Percentiles rank a stretch among this genome's conserved stretches.
Evolutionary conservation across 257 asterid species (phyloP).

Genomic region (Nemophila menziesii): DNA sequence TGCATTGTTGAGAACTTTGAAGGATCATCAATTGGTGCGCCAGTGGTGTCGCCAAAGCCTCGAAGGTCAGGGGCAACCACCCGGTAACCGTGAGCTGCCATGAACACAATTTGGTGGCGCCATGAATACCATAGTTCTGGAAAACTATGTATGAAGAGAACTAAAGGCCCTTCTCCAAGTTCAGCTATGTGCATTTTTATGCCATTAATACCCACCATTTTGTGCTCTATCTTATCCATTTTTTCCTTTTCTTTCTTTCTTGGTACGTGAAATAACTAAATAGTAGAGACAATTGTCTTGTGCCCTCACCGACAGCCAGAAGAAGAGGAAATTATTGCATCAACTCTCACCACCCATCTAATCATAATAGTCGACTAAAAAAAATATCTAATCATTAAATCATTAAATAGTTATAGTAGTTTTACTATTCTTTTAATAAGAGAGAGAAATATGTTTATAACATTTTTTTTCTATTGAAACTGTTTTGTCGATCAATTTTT

Average conservation of each 20-base stretch:
- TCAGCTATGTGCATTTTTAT: conserved; percentile 62
- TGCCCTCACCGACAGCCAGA: too few relatives aligned
- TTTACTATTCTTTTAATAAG: too few relatives aligned
- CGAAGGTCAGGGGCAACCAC: conserved; percentile 71
- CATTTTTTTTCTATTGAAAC: too few relatives aligned
- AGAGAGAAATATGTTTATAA: too few relatives aligned
- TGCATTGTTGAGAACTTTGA: conserved; percentile 43
- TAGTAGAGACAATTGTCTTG: too few relatives aligned
- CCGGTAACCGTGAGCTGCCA: conserved; percentile 60
- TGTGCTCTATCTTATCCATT: conserved; percentile 61
- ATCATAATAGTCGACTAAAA: too few relatives aligned
- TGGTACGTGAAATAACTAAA: too few relatives aligned
- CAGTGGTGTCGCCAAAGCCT: conserved; percentile 68
- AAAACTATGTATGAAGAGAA: conserved; percentile 78
- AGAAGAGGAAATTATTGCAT: too few relatives aligned
- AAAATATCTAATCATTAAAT: too few relatives aligned
- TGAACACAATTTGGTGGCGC: conserved; percentile 70
- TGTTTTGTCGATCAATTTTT: too few relatives aligned
- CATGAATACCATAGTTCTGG: conserved; percentile 90
- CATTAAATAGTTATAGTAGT: too few relatives aligned
- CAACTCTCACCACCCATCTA: too few relatives aligned
- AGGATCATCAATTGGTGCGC: conserved; percentile 43
- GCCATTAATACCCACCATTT: conserved; percentile 34
- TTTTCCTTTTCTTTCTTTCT: background rate
- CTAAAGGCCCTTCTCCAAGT: conserved; percentile 57